Evolutionary conservation across 2,329 filamentous ascomycete species (phyloP), one percentile per base, ranked within the genome.

Genomic region (Calonectria pteridis): DNA sequence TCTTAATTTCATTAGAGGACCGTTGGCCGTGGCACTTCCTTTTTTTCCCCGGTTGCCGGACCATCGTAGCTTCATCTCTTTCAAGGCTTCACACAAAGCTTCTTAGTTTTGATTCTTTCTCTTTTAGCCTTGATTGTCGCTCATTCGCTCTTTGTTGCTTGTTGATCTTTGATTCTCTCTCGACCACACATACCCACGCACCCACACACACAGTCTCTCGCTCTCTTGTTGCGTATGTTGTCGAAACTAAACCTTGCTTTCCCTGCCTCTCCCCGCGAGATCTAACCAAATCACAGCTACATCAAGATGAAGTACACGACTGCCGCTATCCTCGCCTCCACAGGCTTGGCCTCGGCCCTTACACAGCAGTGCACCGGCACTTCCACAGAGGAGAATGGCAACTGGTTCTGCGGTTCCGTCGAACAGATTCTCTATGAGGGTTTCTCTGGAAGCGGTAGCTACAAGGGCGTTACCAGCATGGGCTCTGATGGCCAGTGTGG

Each of bases 351-450:
- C 28, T 77, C 81, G 31, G 84, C 82, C 55, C 72, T 81, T 16
- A 81, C 78, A 6, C 82, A 84, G 68, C 82, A 85, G 75, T 87
- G 85, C 77, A 80, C 80, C 6, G 84, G 84, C 40, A 80, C 40
- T 7, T 77, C 82, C 33, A 75, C 80, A 63, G 72, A 86, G 9
- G 85, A 87, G 73, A 81, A 81, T 31, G 90, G 91, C 74, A 94
- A 94, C 83, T 92, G 85, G 85, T 94, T 93, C 85, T 94, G 93
- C 83, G 87, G 91, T 71, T 81, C 88, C 49, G 92, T 95, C 71
- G 84, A 89, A 71, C 89, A 91, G 63, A 93, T 96, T 83, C 89
- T 90, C n/a, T 95, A 95, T 83, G 84, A 84, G 72, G 90, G 91
- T 69, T 88, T 94, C 77, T 90, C 89, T 35, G 86, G 87, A 63